Percentiles rank a stretch among this genome's conserved stretches.
Evolutionary conservation across 129 eudicot genomes (phyloP).

Genomic region (Deinandra increscens): DNA sequence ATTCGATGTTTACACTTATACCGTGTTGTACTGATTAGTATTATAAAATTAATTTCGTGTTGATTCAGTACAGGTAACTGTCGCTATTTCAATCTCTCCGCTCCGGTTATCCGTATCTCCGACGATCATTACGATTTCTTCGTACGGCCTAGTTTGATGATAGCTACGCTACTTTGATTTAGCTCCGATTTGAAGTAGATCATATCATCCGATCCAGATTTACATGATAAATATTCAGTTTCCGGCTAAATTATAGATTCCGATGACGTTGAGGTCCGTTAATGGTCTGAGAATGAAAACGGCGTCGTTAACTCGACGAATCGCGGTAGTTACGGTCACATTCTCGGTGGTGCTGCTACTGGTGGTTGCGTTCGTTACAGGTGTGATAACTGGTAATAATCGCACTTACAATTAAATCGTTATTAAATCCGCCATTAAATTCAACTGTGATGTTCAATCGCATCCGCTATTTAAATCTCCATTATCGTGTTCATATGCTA

Average conservation of each 20-base stretch:
- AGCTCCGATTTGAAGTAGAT: conserved; percentile 11
- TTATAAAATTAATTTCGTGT: conserved; percentile 22
- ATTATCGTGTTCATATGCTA: conserved; percentile 21
- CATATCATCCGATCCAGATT: conserved; percentile 1
- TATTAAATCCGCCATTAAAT: conserved; percentile 27
- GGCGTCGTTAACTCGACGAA: conserved; percentile 33
- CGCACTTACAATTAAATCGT: conserved; percentile 20
- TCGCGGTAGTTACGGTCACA: conserved; percentile 33
- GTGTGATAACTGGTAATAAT: conserved; percentile 37
- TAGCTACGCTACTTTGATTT: conserved; percentile 12
- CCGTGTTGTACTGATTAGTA: conserved; percentile 33
- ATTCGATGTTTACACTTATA: conserved; percentile 38
- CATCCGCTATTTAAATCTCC: conserved; percentile 7
- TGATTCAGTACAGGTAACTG: conserved; percentile 21
- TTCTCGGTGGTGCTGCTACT: conserved; percentile 30
- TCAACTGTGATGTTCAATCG: background rate
- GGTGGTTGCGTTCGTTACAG: conserved; percentile 46
- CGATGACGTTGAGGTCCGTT: conserved; percentile 34
- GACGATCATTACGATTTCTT: conserved; percentile 20
- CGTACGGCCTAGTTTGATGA: conserved; percentile 25
- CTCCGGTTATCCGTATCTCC: conserved; percentile 19
- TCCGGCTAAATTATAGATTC: conserved; percentile 29
- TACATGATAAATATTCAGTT: conserved; percentile 28
- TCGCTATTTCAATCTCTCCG: conserved; percentile 24
- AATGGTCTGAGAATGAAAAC: background rate